Evolutionary conservation across 1,284 basidiomycete species (phyloP).

Genomic region (Rhodotorula sp.): DNA sequence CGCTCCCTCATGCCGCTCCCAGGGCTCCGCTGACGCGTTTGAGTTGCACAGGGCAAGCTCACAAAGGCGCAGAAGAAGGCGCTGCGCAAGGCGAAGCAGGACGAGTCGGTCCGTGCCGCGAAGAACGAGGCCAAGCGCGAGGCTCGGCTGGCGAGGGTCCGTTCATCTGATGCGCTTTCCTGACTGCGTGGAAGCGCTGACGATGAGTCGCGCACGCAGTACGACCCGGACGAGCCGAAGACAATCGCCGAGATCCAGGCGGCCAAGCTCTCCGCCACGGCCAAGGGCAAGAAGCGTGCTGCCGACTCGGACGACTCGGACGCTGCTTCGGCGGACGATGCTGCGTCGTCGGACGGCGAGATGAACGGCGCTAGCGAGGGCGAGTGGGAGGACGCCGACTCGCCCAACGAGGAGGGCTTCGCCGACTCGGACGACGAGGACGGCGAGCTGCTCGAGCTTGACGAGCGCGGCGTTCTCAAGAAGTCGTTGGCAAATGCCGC

Average conservation of each 20-base stretch:
- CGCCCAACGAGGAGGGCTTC: slow-evolving; percentile 42
- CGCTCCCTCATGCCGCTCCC: neutral
- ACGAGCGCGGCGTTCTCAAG: slow-evolving; percentile 46
- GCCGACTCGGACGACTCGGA: slow-evolving; percentile 53
- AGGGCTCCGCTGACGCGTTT: neutral
- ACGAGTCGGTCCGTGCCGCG: slow-evolving; percentile 49
- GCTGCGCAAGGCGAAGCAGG: slow-evolving; percentile 78
- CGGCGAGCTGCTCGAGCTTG: slow-evolving; percentile 47
- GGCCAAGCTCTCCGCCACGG: slow-evolving; percentile 54
- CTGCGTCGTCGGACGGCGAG: slow-evolving; percentile 11
- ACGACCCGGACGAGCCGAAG: slow-evolving; percentile 85
- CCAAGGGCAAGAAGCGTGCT: slow-evolving; percentile 58
- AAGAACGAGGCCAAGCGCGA: slow-evolving; percentile 66
- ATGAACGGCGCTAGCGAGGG: slow-evolving; percentile 21
- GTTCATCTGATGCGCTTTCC: slow-evolving; percentile 25
- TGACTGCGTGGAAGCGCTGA: neutral
- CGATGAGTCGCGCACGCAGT: slow-evolving; percentile 55
- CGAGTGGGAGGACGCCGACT: slow-evolving; percentile 46
- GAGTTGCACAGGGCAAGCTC: slow-evolving; percentile 3
- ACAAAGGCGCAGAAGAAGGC: slow-evolving; percentile 75
- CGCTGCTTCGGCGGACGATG: neutral
- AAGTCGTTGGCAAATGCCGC: slow-evolving; percentile 55
- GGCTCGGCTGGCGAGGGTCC: slow-evolving; percentile 78
- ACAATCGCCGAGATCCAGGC: slow-evolving; percentile 69
- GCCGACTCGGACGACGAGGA: slow-evolving; percentile 50